phyloP scores from a whole-genome alignment of 2,329 filamentous ascomycete species.

The Botrytis aclada region DNA sequence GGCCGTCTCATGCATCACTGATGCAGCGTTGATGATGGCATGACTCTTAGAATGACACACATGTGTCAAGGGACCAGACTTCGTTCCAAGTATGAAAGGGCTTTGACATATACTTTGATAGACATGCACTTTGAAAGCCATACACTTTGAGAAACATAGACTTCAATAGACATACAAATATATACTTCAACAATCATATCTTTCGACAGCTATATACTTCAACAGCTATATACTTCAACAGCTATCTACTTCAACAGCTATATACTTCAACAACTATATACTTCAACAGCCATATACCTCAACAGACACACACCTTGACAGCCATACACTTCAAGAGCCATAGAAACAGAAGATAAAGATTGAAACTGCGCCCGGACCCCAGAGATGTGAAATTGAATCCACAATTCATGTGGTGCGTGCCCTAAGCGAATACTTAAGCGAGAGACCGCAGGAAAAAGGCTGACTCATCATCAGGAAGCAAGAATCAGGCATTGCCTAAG shows the following conservation, averaged over 20 bases:
- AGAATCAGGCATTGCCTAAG: neutral
- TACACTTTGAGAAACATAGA: too few relatives aligned
- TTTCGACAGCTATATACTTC: too few relatives aligned
- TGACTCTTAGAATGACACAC: fast-evolving
- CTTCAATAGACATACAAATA: too few relatives aligned
- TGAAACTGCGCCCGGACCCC: neutral
- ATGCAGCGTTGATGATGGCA: neutral
- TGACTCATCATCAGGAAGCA: neutral
- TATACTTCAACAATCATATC: too few relatives aligned
- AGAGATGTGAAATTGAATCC: neutral
- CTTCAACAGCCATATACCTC: too few relatives aligned
- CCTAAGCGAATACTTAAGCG: neutral
- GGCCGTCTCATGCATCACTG: neutral
- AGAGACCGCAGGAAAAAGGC: neutral
- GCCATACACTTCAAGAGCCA: too few relatives aligned
- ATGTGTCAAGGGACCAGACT: neutral
- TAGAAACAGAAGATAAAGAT: neutral
- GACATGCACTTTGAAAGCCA: fast-evolving
- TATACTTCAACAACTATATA: too few relatives aligned
- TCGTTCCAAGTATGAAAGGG: neutral
- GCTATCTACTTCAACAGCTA: too few relatives aligned
- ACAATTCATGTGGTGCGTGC: neutral
- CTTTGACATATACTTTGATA: too few relatives aligned
- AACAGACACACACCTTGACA: too few relatives aligned
- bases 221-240: too few relatives aligned